These are phyloP conservation scores for Eurotiales sp. DNA, from an alignment of 2,329 filamentous ascomycete species.

Conservation along the genomic window DNA sequence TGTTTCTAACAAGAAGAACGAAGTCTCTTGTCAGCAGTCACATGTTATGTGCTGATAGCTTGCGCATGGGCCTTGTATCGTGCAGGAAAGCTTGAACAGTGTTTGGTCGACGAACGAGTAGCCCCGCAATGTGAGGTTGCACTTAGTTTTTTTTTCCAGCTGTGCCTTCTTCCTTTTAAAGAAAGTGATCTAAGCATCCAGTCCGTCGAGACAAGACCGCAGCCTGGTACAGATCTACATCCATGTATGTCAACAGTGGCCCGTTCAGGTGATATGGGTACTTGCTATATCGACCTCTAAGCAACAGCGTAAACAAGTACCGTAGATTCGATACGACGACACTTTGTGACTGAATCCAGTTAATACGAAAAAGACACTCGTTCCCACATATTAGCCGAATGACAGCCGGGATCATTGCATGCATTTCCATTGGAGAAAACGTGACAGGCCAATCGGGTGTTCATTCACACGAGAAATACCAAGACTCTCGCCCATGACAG, in stretches of 20 bases:
- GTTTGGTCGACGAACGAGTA: not conserved
- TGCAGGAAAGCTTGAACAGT: not conserved
- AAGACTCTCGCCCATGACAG: not conserved
- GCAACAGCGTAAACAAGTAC: too few species aligned
- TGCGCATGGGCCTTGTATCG: constrained; percentile 3
- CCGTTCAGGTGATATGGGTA: too few species aligned
- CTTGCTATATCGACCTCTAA: too few species aligned
- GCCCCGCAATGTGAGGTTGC: constrained; percentile 8
- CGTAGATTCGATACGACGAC: too few species aligned
- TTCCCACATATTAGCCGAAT: not conserved
- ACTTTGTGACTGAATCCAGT: too few species aligned
- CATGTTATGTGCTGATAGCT: not conserved
- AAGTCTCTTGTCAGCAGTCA: too few species aligned
- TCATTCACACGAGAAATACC: not conserved
- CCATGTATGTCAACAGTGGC: too few species aligned
- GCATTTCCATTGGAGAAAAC: not conserved
- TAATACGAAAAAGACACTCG: too few species aligned
- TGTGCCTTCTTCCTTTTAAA: not conserved
- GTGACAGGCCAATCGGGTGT: not conserved
- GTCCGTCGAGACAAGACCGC: too few species aligned
- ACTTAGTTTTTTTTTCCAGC: not conserved
- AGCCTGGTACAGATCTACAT: too few species aligned
- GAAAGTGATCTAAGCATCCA: not conserved
- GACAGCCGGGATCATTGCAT: not conserved
- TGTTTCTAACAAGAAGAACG: too few species aligned